Base-by-base conservation (phyloP, 2,329 filamentous ascomycete genomes). In the Aspergillus fructus region DNA sequence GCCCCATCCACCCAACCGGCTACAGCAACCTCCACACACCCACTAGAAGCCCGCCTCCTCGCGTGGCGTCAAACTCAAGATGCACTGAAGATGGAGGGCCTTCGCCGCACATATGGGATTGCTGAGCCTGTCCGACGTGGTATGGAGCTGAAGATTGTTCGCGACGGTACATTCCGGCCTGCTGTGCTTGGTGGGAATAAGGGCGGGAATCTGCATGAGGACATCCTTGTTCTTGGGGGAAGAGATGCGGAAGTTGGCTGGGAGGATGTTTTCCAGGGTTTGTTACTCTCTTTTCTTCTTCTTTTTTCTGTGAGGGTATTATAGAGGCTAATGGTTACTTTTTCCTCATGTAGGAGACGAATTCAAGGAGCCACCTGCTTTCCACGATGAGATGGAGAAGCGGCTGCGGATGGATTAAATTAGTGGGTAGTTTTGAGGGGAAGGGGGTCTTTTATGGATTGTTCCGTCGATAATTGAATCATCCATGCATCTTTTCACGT, bases 321-420 rank as follows among this genome's bases (percentile, higher is more conserved):
- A 21, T 30, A 11, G 27, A 11, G 17, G 30, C 24, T 47, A 19
- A 48, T 13, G 15, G 21, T 7, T n/a, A 24, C 56, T 53, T 60
- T 33, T n/a, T 42, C 55, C 60, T 27, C 5, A 30, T 55, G 39
- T 62, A 83, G 83, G 81, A 59, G 88, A 90, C 66, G 91, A 93
- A 76, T 83, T 85, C 72, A 83, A 87, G 67, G 83, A 85, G 60
- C 79, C 85, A 42, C 85, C 88, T 23, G 85, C 88, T 53, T 87
- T 97, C 77, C 92, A 97, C 68, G 88, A 91, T 56, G 93, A 97
- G 85, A 92, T 97, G 86, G 93, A 97, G 86, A 85, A 85, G 76
- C 91, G 91, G 83, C 80, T 96, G 76, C 89, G 87, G 83, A 96
- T 97, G 85, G 81, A 77, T 56, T 75, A 66, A 64, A 63, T 45